Evolutionary conservation across 2,329 filamentous ascomycete genomes (phyloP).

Genomic region (Diaporthe aspalathi): DNA sequence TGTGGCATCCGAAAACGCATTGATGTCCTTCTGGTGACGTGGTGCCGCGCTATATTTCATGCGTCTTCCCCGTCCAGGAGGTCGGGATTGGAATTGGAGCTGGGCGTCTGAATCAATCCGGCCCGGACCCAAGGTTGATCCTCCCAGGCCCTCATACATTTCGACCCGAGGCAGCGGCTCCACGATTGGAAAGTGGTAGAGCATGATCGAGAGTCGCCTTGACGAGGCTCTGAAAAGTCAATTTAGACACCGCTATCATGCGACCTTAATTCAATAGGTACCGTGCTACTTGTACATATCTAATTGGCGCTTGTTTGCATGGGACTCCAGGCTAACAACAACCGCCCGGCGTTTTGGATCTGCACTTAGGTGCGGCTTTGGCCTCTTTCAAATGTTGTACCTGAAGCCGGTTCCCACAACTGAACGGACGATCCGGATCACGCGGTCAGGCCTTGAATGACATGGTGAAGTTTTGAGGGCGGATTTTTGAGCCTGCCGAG

Average conservation of each 20-base stretch:
- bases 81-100: background rate
- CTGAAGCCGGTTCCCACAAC: conserved; percentile 4
- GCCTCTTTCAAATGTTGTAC: background rate
- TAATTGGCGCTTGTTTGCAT: conserved; percentile 1
- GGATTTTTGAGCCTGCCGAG: too few relatives aligned
- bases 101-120: background rate
- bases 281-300: conserved; percentile 21
- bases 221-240: conserved; percentile 27
- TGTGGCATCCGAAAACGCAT: conserved; percentile 10
- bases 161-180: conserved; percentile 9
- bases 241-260: conserved; percentile 24
- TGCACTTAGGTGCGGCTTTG: conserved; percentile 5
- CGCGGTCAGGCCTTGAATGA: background rate
- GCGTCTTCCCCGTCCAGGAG: background rate
- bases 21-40: conserved; percentile 11
- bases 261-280: background rate
- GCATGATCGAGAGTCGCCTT: conserved; percentile 6
- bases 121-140: background rate
- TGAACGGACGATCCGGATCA: background rate
- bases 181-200: background rate
- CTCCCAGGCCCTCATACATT: background rate
- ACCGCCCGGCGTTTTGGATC: conserved; percentile 10
- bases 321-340: conserved; percentile 5
- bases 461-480: background rate
- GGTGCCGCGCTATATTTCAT: conserved; percentile 11